These are phyloP conservation scores for Taphrina deformans DNA, from an alignment of 1,139 yeast genomes.

Conservation along the genomic window DNA sequence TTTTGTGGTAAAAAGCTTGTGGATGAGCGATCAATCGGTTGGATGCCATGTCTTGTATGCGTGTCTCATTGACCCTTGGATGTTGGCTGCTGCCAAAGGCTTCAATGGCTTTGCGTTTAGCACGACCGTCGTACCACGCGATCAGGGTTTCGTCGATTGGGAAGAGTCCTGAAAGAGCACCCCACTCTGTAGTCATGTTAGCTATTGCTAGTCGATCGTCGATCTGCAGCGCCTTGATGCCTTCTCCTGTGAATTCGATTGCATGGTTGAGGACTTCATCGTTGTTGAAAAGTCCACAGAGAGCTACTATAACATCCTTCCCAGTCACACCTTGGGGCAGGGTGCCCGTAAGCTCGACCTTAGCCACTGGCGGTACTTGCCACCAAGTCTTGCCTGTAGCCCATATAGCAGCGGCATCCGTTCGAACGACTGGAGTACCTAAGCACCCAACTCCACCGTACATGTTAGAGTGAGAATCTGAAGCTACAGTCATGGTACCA, in stretches of 20 bases:
- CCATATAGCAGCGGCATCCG: slow-evolving; percentile 99
- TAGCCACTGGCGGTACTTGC: slow-evolving; percentile 99
- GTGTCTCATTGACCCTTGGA: slow-evolving; percentile 70
- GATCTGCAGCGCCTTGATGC: slow-evolving; percentile 67
- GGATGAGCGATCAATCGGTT: slow-evolving; percentile 55
- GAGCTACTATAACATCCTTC: slow-evolving; percentile 92
- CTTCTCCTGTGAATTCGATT: slow-evolving; percentile 91
- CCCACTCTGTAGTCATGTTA: slow-evolving; percentile 99
- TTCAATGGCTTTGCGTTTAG: slow-evolving; percentile 66
- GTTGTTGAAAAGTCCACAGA: slow-evolving; percentile 91
- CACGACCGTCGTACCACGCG: slow-evolving; percentile 72
- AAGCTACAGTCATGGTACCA: slow-evolving; percentile 86
- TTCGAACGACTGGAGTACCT: slow-evolving; percentile 96
- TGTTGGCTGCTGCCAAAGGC: slow-evolving; percentile 48
- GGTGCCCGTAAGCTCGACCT: slow-evolving; percentile 78
- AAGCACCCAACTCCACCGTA: slow-evolving; percentile 95
- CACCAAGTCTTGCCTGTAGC: slow-evolving; percentile 99
- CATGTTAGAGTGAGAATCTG: slow-evolving; percentile 96
- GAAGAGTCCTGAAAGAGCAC: slow-evolving; percentile 93
- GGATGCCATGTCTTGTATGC: slow-evolving; percentile 52
- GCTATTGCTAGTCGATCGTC: slow-evolving; percentile 96
- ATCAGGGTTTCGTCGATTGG: slow-evolving; percentile 82
- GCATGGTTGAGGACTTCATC: slow-evolving; percentile 98
- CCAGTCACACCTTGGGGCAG: slow-evolving; percentile 89
- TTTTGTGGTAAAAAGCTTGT: slow-evolving; percentile 85